These are phyloP conservation scores for Puccinia sorghi DNA, from an alignment of 1,284 basidiomycete genomes.

Conservation along the genomic window DNA sequence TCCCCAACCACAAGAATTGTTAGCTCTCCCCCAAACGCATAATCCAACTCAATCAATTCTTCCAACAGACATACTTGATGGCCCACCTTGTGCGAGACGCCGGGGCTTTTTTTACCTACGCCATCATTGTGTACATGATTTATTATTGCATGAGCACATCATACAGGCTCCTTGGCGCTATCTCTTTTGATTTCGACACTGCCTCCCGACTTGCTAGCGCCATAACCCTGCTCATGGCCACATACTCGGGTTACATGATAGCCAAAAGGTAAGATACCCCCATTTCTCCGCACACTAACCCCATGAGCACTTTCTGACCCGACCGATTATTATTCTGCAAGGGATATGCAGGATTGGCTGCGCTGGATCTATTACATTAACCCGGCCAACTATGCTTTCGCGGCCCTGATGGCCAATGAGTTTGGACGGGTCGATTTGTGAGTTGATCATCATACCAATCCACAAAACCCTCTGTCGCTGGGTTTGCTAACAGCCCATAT, in stretches of 20 bases:
- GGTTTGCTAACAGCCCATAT: neutral
- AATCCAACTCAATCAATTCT: too few relatives aligned
- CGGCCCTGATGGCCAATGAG: constrained; percentile 78
- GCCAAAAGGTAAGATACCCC: constrained; percentile 55
- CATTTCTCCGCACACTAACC: neutral
- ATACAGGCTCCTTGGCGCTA: constrained; percentile 62
- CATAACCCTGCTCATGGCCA: constrained; percentile 61
- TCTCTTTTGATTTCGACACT: constrained; percentile 57
- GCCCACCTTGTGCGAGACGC: constrained; percentile 60
- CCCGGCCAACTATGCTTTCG: constrained; percentile 72
- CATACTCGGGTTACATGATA: constrained; percentile 59
- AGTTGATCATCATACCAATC: neutral
- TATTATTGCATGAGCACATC: constrained; percentile 57
- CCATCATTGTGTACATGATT: constrained; percentile 55
- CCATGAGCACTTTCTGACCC: neutral
- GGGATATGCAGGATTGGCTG: constrained; percentile 32
- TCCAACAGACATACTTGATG: constrained; percentile 56
- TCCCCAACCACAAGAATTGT: neutral
- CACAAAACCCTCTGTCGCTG: neutral
- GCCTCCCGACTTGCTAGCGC: constrained; percentile 62
- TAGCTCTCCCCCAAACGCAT: neutral
- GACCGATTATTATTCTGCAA: neutral
- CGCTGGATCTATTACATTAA: constrained; percentile 64
- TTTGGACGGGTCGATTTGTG: constrained; percentile 66
- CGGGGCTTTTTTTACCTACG: constrained; percentile 62